Evolutionary conservation across 768 basidiomycete genomes (phyloP).

Genomic region (Phaeotremella skinneri): DNA sequence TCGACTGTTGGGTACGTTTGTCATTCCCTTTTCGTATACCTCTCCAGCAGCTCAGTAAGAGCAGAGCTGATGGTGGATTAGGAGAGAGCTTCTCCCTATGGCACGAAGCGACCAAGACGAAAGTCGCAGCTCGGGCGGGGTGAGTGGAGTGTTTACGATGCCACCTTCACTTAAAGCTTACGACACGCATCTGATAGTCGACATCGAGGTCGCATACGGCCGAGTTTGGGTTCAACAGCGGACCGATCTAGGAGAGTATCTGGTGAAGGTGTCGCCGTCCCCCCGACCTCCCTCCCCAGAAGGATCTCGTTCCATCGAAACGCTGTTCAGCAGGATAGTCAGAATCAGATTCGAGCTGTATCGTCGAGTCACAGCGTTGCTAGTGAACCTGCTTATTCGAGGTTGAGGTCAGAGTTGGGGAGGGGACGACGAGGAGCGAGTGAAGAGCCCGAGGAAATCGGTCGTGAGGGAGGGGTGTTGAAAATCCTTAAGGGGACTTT

Average conservation of each 20-base stretch:
- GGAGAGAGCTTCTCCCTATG: conserved; percentile 20
- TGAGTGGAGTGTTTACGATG: conserved; percentile 6
- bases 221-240: background rate
- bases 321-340: background rate
- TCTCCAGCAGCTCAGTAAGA: background rate
- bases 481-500: conserved; percentile 24
- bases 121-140: conserved; percentile 11
- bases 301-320: conserved; percentile 2
- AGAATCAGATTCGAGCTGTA: background rate
- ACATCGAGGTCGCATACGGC: conserved; percentile 18
- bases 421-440: conserved; percentile 18
- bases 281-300: background rate
- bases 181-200: conserved; percentile 6
- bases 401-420: conserved; percentile 29
- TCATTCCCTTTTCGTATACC: background rate
- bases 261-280: background rate
- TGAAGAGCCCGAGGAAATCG: conserved; percentile 19
- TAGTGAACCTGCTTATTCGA: conserved; percentile 38
- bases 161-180: background rate
- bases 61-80: conserved; percentile 8
- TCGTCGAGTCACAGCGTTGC: conserved; percentile 8
- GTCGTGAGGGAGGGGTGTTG: conserved; percentile 28
- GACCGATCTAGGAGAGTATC: background rate
- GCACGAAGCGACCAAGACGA: conserved; percentile 19
- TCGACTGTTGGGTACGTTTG: conserved; percentile 13